Conservation (phyloP, 257 asterid genomes). For the Paraleonurus japonicus region DNA sequence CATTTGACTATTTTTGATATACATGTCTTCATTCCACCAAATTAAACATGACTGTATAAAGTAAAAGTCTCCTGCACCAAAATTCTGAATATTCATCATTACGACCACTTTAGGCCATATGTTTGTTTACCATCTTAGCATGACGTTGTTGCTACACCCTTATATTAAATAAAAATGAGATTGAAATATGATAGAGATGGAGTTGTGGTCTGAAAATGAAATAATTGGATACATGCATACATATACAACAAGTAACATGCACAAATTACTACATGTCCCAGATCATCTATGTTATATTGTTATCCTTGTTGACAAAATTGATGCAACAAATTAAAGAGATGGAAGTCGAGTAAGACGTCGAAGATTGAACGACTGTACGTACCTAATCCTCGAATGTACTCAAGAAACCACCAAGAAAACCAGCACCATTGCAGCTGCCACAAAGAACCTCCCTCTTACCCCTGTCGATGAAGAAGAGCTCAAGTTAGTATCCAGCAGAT, state of each 20-base stretch:
- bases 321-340: constrained; percentile 13
- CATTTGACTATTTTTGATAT: not conserved
- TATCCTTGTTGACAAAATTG: constrained; percentile 23
- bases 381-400: constrained; percentile 59
- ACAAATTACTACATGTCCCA: not conserved
- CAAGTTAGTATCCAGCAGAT: not conserved
- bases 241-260: not conserved
- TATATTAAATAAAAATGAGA: too few relatives aligned
- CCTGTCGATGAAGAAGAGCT: constrained; percentile 41
- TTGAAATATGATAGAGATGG: not conserved
- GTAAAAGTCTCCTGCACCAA: not conserved
- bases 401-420: constrained; percentile 91
- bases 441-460: constrained; percentile 79
- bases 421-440: constrained; percentile 92
- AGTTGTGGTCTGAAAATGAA: not conserved
- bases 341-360: not conserved
- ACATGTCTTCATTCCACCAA: not conserved
- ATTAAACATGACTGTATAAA: not conserved
- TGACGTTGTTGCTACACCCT: not conserved
- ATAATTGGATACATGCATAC: not conserved
- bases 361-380: not conserved
- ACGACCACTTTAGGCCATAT: not conserved
- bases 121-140: not conserved
- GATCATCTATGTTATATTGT: constrained; percentile 17
- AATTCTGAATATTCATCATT: not conserved